Evolutionary conservation across 306 rosid genomes (phyloP).

Genomic region (Acacia crassicarpa): DNA sequence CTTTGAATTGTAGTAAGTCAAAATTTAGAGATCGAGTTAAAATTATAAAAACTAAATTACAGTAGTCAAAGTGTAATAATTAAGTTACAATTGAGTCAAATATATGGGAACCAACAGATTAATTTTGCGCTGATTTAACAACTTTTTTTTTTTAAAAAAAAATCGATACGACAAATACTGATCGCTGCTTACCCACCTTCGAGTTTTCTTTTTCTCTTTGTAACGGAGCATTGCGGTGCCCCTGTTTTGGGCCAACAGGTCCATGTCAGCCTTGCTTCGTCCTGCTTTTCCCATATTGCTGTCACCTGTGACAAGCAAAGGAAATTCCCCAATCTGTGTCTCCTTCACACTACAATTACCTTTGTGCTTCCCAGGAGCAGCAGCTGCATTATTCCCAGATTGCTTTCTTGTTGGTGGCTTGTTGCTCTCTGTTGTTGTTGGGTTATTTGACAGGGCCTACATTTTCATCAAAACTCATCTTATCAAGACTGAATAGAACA

Average conservation of each 20-base stretch:
- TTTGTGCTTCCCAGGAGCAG: constrained; percentile 27
- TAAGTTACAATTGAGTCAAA: no score
- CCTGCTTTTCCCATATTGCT: constrained; percentile 36
- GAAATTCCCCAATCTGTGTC: constrained; percentile 31
- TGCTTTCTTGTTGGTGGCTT: constrained; percentile 41
- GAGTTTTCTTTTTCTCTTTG: constrained; percentile 70
- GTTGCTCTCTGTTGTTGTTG: constrained; percentile 52
- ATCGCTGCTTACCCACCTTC: constrained; percentile 42
- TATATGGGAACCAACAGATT: no score
- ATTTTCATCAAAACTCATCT: constrained; percentile 6
- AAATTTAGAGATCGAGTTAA: no score
- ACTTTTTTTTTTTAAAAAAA: not conserved
- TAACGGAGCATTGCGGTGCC: constrained; percentile 79
- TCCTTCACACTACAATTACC: constrained; percentile 33
- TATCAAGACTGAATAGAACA: not conserved
- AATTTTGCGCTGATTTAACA: not conserved
- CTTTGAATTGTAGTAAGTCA: no score
- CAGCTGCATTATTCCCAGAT: constrained; percentile 25
- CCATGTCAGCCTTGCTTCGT: constrained; percentile 41
- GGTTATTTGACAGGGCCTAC: constrained; percentile 47
- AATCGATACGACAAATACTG: not conserved
- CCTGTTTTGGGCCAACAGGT: constrained; percentile 60
- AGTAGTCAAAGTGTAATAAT: no score
- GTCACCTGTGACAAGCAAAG: constrained; percentile 41
- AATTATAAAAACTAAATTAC: no score